Evolutionary conservation across 2,329 filamentous ascomycete genomes (phyloP).

Genomic region (Fusarium continuum): DNA sequence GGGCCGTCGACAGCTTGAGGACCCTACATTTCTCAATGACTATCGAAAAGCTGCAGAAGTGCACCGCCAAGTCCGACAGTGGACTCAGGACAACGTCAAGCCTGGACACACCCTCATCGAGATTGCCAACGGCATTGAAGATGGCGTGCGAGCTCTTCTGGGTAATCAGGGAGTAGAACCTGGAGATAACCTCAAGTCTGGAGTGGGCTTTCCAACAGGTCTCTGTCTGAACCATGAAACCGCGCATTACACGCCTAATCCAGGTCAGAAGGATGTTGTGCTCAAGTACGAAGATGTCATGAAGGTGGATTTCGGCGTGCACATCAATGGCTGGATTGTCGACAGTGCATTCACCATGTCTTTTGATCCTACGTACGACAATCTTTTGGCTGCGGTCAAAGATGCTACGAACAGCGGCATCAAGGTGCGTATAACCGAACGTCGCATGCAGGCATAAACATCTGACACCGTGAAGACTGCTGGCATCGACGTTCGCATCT

Average conservation of each 20-base stretch:
- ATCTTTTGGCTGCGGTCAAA: slow-evolving; percentile 74
- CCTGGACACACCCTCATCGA: slow-evolving; percentile 79
- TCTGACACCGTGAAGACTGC: slow-evolving; percentile 53
- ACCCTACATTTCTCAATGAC: slow-evolving; percentile 70
- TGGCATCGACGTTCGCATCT: slow-evolving; percentile 87
- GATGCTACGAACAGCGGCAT: slow-evolving; percentile 85
- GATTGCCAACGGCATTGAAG: slow-evolving; percentile 83
- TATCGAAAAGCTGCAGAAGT: slow-evolving; percentile 83
- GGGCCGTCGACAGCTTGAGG: slow-evolving; percentile 40
- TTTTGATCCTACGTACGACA: slow-evolving; percentile 77
- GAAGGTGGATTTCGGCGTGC: slow-evolving; percentile 81
- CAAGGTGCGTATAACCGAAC: slow-evolving; percentile 51
- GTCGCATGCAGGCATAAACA: fast-evolving
- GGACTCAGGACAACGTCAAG: slow-evolving; percentile 80
- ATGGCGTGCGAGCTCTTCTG: slow-evolving; percentile 76
- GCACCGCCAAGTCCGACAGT: slow-evolving; percentile 82
- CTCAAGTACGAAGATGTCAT: slow-evolving; percentile 76
- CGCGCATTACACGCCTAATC: slow-evolving; percentile 84
- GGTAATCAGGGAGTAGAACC: slow-evolving; percentile 78
- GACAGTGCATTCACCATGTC: slow-evolving; percentile 80
- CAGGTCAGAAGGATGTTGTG: slow-evolving; percentile 75
- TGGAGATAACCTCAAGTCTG: slow-evolving; percentile 77
- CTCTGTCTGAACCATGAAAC: slow-evolving; percentile 82
- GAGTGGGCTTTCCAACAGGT: slow-evolving; percentile 85
- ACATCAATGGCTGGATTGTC: slow-evolving; percentile 79